Conservation (phyloP, 176 grass and related monocot genomes). For the Eremochloa ophiuroides region DNA sequence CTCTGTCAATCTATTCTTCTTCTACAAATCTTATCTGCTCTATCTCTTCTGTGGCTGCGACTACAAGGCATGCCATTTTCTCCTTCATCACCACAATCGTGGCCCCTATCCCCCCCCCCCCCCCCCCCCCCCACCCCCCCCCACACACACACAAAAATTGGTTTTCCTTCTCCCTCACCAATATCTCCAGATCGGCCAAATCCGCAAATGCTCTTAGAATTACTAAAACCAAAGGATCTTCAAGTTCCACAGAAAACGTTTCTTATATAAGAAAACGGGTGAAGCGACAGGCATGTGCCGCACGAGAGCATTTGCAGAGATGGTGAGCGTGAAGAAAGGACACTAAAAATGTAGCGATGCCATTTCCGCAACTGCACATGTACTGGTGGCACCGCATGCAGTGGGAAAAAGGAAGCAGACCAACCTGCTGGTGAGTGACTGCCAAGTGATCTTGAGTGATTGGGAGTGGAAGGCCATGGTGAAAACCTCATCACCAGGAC, state of each 20-base stretch:
- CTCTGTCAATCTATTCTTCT: background rate
- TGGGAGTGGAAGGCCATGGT: background rate
- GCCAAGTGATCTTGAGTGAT: background rate
- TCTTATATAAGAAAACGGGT: background rate
- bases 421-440: background rate
- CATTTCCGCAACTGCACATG: too few species aligned
- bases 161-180: background rate
- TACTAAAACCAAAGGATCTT: background rate
- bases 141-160: too few species aligned
- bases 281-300: background rate
- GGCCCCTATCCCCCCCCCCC: too few species aligned
- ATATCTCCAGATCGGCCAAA: background rate
- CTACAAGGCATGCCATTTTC: background rate
- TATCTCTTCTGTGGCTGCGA: background rate
- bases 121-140: too few species aligned
- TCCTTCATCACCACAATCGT: background rate
- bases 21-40: background rate
- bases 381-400: too few species aligned
- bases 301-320: too few species aligned
- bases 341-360: too few species aligned
- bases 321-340: too few species aligned
- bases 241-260: background rate
- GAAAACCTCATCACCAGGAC: background rate
- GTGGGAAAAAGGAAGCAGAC: too few species aligned
- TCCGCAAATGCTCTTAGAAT: background rate